Evolutionary conservation across 176 grass and related monocot species (phyloP).

Genomic region (Juncus inflexus): DNA sequence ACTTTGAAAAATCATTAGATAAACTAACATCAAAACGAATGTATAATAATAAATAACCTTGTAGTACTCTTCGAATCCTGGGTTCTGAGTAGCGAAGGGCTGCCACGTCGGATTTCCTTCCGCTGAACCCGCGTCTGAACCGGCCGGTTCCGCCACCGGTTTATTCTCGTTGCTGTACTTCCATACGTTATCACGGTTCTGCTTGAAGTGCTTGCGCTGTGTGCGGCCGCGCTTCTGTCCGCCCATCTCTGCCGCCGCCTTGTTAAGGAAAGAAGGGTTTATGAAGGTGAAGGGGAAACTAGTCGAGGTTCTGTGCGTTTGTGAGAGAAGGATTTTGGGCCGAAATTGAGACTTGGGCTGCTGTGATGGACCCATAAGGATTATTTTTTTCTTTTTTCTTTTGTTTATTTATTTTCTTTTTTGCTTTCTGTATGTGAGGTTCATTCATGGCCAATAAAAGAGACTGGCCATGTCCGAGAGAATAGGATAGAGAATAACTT

Average conservation of each 20-base stretch:
- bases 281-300: neutral
- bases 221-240: conserved; percentile 93
- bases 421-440: too few relatives aligned
- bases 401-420: too few relatives aligned
- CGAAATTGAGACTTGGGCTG: conserved; percentile 8
- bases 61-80: conserved; percentile 85
- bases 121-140: conserved; percentile 10
- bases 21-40: neutral
- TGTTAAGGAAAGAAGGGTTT: neutral
- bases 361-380: neutral
- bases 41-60: conserved; percentile 42
- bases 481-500: too few relatives aligned
- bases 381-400: too few relatives aligned
- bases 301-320: conserved; percentile 8
- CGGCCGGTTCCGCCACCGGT: neutral
- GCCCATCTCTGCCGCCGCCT: conserved; percentile 35
- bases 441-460: too few relatives aligned
- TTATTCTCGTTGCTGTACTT: conserved; percentile 59
- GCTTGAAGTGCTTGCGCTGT: conserved; percentile 96
- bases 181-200: conserved; percentile 90
- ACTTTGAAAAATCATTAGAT: neutral
- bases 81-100: conserved; percentile 83
- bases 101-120: conserved; percentile 42
- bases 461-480: too few relatives aligned
- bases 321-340: neutral